Evolutionary conservation across 805 yeast genomes (phyloP).

Genomic region (Yamadazyma tumulicola): DNA sequence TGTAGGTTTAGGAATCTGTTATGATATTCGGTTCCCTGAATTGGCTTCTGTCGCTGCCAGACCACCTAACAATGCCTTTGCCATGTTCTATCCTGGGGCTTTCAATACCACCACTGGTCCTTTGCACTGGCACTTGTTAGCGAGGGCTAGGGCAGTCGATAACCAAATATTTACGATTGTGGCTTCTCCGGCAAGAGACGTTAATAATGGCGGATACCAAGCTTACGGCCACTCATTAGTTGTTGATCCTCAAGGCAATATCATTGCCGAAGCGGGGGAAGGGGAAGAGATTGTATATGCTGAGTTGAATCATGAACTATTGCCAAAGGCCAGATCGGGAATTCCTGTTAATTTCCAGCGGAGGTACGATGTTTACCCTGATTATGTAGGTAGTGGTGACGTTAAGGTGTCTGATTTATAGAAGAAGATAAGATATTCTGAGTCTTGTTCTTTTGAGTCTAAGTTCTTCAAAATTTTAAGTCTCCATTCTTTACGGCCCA

Average conservation of each 20-base stretch:
- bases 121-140: conserved; percentile 75
- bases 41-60: conserved; percentile 69
- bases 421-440: background rate
- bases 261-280: conserved; percentile 45
- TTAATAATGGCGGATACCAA: conserved; percentile 42
- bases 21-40: conserved; percentile 80
- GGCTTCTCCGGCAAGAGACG: conserved; percentile 87
- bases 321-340: conserved; percentile 38
- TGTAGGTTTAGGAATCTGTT: conserved; percentile 84
- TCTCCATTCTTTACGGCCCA: background rate
- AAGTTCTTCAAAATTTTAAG: background rate
- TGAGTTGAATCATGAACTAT: conserved; percentile 34
- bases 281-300: conserved; percentile 43
- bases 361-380: conserved; percentile 40
- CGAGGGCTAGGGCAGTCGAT: conserved; percentile 71
- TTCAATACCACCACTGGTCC: conserved; percentile 85
- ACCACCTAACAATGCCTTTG: conserved; percentile 54
- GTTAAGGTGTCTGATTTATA: conserved; percentile 27
- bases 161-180: conserved; percentile 69
- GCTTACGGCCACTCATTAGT: conserved; percentile 46
- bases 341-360: conserved; percentile 44
- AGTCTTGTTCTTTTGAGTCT: too few relatives aligned
- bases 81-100: conserved; percentile 81
- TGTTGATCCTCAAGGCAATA: conserved; percentile 39
- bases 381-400: conserved; percentile 27